Evolutionary conservation across 345 rosid genomes (phyloP), one percentile per base, ranked within the genome.

Genomic region (Eucalyptus brandiana): DNA sequence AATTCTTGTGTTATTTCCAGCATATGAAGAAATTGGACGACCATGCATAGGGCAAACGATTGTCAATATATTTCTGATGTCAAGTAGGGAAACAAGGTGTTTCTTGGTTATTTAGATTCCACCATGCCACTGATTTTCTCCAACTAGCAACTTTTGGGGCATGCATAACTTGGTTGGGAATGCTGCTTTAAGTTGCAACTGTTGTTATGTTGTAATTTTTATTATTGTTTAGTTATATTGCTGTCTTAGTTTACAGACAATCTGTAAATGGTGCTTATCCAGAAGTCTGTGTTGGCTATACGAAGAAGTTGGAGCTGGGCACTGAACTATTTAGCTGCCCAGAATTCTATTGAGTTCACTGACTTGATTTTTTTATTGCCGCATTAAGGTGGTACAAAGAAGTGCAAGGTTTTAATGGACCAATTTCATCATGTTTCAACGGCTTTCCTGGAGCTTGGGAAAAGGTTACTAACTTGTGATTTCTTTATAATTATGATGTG

Each of bases 391-490:
- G 99, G 99, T 90, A 94, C 95, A 26, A 94, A 96, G 90, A 91
- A 95, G 24, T 95, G 95, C 92, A 97, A 95, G 93, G 97, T 94
- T 95, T 94, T 97, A 67, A 97, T 97, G 99, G 99, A 97, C 89
- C 92, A 96, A 91, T 95, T 97, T 90, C 99, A 97, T 93, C 94
- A 91, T 56, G 98, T 97, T 90, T 90, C 96, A 51, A 93, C 95
- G 87, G 98, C 99, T 30, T 97, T 97, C 92, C 90, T 93, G 92
- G 96, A 95, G 93, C 99, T 97, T 51, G 98, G 93, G 48, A 93
- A 92, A 93, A 94, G 98, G 99, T 96, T 53, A 24, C 8, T 76
- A 37, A 42, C 51, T 58, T 87, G 67, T 51, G 34, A 24, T 56
- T 56, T 60, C 21, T 24, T n/a, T 47, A 50, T 50, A 12, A 83